These are phyloP conservation scores for Tolypocladium tropicale DNA, from an alignment of 2,329 filamentous ascomycete genomes.

Conservation along the genomic window DNA sequence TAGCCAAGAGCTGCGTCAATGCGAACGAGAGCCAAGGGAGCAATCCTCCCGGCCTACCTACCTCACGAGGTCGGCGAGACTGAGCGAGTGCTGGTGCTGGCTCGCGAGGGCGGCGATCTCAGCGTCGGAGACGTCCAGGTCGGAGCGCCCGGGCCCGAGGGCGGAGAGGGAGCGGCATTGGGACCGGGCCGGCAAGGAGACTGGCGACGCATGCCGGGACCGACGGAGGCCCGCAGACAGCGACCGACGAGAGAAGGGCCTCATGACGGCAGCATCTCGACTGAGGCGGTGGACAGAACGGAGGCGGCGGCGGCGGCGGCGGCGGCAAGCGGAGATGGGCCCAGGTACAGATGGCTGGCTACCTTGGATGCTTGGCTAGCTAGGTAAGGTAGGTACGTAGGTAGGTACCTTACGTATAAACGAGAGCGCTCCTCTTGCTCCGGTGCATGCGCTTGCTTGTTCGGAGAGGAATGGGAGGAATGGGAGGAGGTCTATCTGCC, in stretches of 20 bases:
- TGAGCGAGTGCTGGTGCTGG: slow-evolving; percentile 69
- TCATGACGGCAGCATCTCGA: slow-evolving; percentile 6
- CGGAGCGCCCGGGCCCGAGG: not conserved
- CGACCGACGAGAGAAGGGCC: not conserved
- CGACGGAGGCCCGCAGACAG: not conserved
- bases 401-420: too few species aligned
- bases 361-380: too few species aligned
- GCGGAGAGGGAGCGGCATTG: not conserved
- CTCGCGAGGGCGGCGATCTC: slow-evolving; percentile 72
- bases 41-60: slow-evolving; percentile 27
- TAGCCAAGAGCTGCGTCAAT: not conserved
- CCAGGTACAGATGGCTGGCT: too few species aligned
- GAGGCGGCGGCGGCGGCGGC: not conserved
- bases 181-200: not conserved
- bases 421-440: too few species aligned
- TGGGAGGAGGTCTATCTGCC: too few species aligned
- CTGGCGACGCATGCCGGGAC: not conserved
- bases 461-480: too few species aligned
- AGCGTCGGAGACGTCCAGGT: slow-evolving; percentile 47
- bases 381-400: too few species aligned
- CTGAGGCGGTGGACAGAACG: not conserved
- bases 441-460: too few species aligned
- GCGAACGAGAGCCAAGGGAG: not conserved
- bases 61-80: slow-evolving; percentile 82
- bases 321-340: too few species aligned